Evolutionary conservation across 148 eudicot genomes (phyloP), one percentile per base, ranked within the genome.

Genomic region (Vaccinium macrocarpon): DNA sequence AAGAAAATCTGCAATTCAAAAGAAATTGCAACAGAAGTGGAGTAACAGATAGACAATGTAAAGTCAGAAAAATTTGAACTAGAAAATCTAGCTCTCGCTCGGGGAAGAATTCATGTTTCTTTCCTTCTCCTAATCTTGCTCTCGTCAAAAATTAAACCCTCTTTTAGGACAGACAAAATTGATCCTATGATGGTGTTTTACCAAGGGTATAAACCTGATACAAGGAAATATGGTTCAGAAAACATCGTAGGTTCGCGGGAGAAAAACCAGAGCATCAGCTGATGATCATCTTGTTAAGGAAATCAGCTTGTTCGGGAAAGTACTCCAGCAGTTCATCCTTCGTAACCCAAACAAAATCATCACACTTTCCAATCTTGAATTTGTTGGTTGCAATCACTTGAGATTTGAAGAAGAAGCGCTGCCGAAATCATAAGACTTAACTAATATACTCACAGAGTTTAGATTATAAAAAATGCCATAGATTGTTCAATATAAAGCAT

Each of bases 361-460:
- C 90, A 81, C 94, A 93, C 86, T 87, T 91, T 68, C 85, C 81
- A 42, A 96, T 85, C 82, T 91, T 66, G 52, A 87, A 87, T 88
- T 92, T 91, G 90, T 90, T 90, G 53, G 94, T 82, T 19, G 92
- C 95, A 79, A 93, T 93, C 81, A 95, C 97, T 95, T 96, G 98
- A 49, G 97, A 94, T 86, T 96, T 95, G 86, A 96, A 96, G 91
- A 96, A 91, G 89, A 94, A 96, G 77, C 90, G 88, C 97, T 96
- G 94, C 59, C 13, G 38, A 80, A 80, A 79, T 70, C 10, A 38
- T 7, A 38, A 80, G 23, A 77, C 52, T 19, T n/a, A 75, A 48
- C 21, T 25, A 6, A 8, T 42, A 5, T 23, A 6, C 42, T 56
- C 19, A 32, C 11, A 1, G 55, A 53, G 14, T 14, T 27, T 4